A percentile compares a stretch with the other conserved stretches of the same genome.
Evolutionary conservation across 2,329 filamentous ascomycete species (phyloP).

Genomic region (Microcyclospora tardicrescens): DNA sequence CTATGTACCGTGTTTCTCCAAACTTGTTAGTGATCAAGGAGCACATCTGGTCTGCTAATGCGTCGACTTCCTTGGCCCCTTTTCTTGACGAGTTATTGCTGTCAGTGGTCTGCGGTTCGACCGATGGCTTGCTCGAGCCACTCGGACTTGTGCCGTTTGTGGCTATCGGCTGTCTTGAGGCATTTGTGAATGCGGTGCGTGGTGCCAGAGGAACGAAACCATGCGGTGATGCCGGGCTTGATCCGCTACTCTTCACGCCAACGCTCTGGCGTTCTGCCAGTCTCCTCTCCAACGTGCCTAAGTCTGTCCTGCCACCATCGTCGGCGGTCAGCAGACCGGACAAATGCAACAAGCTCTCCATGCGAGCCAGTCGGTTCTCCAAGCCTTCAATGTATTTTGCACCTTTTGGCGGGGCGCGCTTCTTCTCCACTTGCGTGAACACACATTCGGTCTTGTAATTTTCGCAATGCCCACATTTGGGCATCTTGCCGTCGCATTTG

Average conservation of each 20-base stretch:
- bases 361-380: slow-evolving; percentile 85
- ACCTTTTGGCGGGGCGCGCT: slow-evolving; percentile 90
- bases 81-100: slow-evolving; percentile 12
- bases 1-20: slow-evolving; percentile 92
- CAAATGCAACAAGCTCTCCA: slow-evolving; percentile 81
- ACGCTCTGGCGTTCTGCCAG: slow-evolving; percentile 35
- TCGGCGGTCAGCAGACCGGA: slow-evolving; percentile 79
- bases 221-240: slow-evolving; percentile 21
- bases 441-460: slow-evolving; percentile 98
- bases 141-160: not conserved
- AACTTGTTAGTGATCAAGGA: slow-evolving; percentile 89
- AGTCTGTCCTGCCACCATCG: slow-evolving; percentile 71
- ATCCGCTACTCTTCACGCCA: slow-evolving; percentile 10
- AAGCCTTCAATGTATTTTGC: slow-evolving; percentile 97
- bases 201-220: not conserved
- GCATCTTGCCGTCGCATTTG: slow-evolving; percentile 94
- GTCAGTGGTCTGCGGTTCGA: not conserved
- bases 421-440: slow-evolving; percentile 98
- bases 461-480: slow-evolving; percentile 85
- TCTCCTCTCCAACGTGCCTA: slow-evolving; percentile 75
- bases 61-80: slow-evolving; percentile 57
- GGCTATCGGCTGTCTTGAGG: not conserved
- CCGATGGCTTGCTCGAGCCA: not conserved
- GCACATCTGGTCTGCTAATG: slow-evolving; percentile 96
- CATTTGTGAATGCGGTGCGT: not conserved